These are phyloP conservation scores for Austroboletus olivaceoglutinosus DNA, from an alignment of 1,284 basidiomycete genomes.

Conservation along the genomic window DNA sequence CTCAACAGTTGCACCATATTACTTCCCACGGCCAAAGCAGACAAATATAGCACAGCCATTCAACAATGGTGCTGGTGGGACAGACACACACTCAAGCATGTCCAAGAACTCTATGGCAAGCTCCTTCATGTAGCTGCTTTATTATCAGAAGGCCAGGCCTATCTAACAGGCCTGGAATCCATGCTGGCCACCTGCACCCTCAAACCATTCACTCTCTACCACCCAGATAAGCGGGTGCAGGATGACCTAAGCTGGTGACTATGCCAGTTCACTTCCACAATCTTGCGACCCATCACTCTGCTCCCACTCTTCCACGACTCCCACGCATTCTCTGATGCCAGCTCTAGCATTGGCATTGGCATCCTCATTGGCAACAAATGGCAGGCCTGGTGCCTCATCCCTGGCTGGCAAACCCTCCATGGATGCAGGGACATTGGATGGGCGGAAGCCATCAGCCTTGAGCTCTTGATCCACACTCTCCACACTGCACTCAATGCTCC, in stretches of 20 bases:
- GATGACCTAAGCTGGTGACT: slow-evolving; percentile 8
- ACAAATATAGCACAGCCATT: slow-evolving; percentile 5
- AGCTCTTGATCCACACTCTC: slow-evolving; percentile 29
- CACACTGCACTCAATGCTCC: neutral
- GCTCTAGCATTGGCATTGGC: slow-evolving; percentile 10
- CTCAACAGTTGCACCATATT: fast-evolving
- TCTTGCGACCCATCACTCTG: too few species aligned
- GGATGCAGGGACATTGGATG: slow-evolving; percentile 13
- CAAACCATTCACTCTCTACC: slow-evolving; percentile 8
- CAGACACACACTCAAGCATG: neutral
- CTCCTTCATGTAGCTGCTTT: neutral
- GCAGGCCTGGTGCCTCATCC: slow-evolving; percentile 9
- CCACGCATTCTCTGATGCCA: slow-evolving; percentile 14
- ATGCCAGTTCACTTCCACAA: too few species aligned
- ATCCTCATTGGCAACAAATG: neutral
- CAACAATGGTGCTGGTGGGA: too few species aligned
- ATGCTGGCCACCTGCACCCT: slow-evolving; percentile 2
- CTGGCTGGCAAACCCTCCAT: neutral
- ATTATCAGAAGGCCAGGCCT: neutral
- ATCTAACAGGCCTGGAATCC: slow-evolving; percentile 1
- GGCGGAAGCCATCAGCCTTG: slow-evolving; percentile 10
- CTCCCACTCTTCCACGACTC: too few species aligned
- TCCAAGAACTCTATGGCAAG: slow-evolving; percentile 11
- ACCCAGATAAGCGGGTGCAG: neutral
- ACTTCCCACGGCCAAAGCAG: neutral